These are phyloP conservation scores for Sanghuangporus sanghuang DNA, from an alignment of 1,284 basidiomycete genomes.

Conservation along the genomic window DNA sequence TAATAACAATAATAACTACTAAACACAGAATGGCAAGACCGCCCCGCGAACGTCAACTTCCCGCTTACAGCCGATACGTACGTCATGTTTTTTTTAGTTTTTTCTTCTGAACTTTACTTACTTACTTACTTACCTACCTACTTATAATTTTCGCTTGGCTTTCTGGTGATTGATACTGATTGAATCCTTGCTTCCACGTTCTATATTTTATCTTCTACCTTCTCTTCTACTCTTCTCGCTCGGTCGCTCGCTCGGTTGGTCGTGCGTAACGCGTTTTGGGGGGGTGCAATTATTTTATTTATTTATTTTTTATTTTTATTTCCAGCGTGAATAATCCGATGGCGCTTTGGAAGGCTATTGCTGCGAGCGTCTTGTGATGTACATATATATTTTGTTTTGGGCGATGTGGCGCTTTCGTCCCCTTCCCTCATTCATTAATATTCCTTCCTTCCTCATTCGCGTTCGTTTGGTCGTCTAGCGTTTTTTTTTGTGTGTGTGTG, in stretches of 20 bases:
- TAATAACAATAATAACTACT: no score
- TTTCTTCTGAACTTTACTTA: constrained; percentile 9
- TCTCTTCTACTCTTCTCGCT: no score
- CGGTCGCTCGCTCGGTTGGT: no score
- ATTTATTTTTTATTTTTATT: no score
- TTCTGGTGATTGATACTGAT: neutral
- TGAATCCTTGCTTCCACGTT: no score
- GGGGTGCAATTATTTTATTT: neutral
- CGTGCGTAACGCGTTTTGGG: neutral
- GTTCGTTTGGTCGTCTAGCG: neutral
- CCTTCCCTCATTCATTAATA: neutral
- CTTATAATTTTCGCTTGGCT: neutral
- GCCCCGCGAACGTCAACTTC: constrained; percentile 46
- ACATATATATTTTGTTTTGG: neutral
- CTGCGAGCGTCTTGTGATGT: constrained; percentile 16
- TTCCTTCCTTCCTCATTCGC: no score
- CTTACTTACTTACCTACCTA: no score
- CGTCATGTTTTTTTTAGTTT: constrained; percentile 24
- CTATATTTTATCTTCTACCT: no score
- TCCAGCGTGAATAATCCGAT: constrained; percentile 23
- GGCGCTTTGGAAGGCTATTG: constrained; percentile 20
- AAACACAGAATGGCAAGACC: constrained; percentile 53
- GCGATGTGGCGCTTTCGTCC: neutral
- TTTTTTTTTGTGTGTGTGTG: no score
- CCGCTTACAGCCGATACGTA: constrained; percentile 45